Conservation (phyloP, 805 yeast species). For the Myxozyma neotropica region DNA sequence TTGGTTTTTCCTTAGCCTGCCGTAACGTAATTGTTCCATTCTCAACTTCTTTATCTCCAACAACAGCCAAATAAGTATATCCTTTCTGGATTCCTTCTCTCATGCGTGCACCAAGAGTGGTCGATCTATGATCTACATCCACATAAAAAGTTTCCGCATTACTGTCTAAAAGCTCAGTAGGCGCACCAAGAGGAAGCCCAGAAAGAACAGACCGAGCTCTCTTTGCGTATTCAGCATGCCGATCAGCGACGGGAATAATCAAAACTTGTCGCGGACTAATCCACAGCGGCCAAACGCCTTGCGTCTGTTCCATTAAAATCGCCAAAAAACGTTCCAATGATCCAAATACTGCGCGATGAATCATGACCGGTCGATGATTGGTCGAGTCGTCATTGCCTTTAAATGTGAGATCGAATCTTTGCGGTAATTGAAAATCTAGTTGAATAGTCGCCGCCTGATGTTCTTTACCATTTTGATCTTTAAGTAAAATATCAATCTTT, state of each 20-base stretch:
- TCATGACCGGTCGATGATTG: slow-evolving; percentile 81
- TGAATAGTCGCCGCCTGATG: slow-evolving; percentile 99
- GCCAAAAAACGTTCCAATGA: slow-evolving; percentile 93
- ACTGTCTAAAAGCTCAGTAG: slow-evolving; percentile 54
- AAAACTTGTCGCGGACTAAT: slow-evolving; percentile 87
- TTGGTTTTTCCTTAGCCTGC: slow-evolving; percentile 52
- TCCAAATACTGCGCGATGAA: slow-evolving; percentile 94
- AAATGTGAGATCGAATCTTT: slow-evolving; percentile 87
- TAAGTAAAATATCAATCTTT: slow-evolving; percentile 92
- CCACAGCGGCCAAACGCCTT: slow-evolving; percentile 99
- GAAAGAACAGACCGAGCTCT: slow-evolving; percentile 50
- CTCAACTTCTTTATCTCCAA: slow-evolving; percentile 83
- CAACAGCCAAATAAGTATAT: slow-evolving; percentile 75
- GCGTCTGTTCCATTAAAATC: slow-evolving; percentile 81
- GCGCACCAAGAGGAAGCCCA: slow-evolving; percentile 38
- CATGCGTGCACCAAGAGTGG: slow-evolving; percentile 77
- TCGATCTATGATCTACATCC: slow-evolving; percentile 73
- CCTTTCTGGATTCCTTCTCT: slow-evolving; percentile 76
- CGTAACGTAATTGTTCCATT: slow-evolving; percentile 65
- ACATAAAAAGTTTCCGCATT: slow-evolving; percentile 65
- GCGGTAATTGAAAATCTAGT: slow-evolving; percentile 97
- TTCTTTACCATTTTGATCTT: slow-evolving; percentile 95
- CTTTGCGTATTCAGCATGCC: slow-evolving; percentile 58
- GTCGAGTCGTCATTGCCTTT: slow-evolving; percentile 55
- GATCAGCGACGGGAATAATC: slow-evolving; percentile 72